Evolutionary conservation across 2,329 filamentous ascomycete species (phyloP), one percentile per base, ranked within the genome.

Genomic region (Ophiostoma angusticollis): DNA sequence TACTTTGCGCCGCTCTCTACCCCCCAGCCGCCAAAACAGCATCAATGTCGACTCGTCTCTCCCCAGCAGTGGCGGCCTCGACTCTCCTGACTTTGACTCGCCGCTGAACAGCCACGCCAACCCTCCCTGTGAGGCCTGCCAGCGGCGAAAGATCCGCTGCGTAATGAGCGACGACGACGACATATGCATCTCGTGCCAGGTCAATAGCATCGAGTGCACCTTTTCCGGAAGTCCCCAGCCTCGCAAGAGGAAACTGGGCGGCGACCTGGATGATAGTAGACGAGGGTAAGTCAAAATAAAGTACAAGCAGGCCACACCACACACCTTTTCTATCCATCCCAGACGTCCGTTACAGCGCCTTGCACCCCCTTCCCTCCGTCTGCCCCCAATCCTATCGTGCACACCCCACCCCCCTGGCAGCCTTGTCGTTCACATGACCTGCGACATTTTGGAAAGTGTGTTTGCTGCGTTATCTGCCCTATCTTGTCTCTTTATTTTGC

Each of bases 131-230:
- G 80, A 85, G 62, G 74, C 80, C 43, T 91, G 84, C 58, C 70
- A 78, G 46, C 70, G 72, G 58, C 74, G 80, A 48, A 81, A 83
- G 57, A 75, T 74, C 52, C 79, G 79, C 60, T 91, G 84, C 61
- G 77, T 85, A 46, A 72, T 83, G 55, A 63, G 61, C 49, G 79
- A 85, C 54, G 82, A 89, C 56, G 80, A 80, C 47, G 75, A 82
- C 50, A 68, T 70, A 48, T 91, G 84, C 59, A 71, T 84, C 46
- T 68, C 84, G 46, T 93, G 84, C 60, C 79, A 84, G 55, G 77
- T 79, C 56, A 78, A 80, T 59, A 80, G 78, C 52, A 74, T 83
- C 54, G 78, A 84, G 49, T 91, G 84, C 60, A 87, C 84, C 31
- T 77, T 87, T 55, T 68, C 78, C 36, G 76, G 80, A 48, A 84